Conservation (phyloP, 2,329 filamentous ascomycete genomes). For the Madurella mycetomatis region DNA sequence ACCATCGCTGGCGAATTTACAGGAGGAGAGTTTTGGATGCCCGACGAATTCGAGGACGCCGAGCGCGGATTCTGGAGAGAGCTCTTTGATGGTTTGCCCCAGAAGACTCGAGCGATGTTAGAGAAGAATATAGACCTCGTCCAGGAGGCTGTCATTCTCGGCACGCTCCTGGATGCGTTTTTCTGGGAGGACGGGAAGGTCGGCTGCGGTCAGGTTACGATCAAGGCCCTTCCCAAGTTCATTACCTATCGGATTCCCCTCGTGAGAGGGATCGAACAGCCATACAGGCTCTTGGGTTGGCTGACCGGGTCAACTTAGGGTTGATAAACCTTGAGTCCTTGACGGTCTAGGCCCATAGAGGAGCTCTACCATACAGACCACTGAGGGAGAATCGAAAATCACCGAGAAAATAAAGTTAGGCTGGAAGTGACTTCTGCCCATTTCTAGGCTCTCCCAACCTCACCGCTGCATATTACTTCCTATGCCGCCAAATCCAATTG, state of each 20-base stretch:
- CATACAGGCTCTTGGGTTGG: slow-evolving; percentile 11
- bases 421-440: too few species aligned
- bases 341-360: too few species aligned
- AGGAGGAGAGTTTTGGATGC: too few species aligned
- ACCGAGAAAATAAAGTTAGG: too few species aligned
- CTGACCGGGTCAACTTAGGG: too few species aligned
- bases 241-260: slow-evolving; percentile 27
- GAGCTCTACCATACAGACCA: too few species aligned
- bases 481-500: too few species aligned
- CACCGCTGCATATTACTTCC: too few species aligned
- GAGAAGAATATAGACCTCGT: slow-evolving; percentile 31
- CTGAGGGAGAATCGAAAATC: too few species aligned
- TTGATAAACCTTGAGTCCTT: too few species aligned
- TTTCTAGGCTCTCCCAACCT: too few species aligned
- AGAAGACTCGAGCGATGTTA: slow-evolving; percentile 27
- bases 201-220: slow-evolving; percentile 16
- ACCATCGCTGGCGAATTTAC: too few species aligned
- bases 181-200: slow-evolving; percentile 28
- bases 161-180: slow-evolving; percentile 29
- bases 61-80: slow-evolving; percentile 11
- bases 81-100: slow-evolving; percentile 23
- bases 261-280: slow-evolving; percentile 17
- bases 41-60: slow-evolving; percentile 11
- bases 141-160: slow-evolving; percentile 30
- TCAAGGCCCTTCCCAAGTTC: slow-evolving; percentile 28